Evolutionary conservation across 2,329 filamentous ascomycete genomes (phyloP).

Genomic region (Penicillium sp.): DNA sequence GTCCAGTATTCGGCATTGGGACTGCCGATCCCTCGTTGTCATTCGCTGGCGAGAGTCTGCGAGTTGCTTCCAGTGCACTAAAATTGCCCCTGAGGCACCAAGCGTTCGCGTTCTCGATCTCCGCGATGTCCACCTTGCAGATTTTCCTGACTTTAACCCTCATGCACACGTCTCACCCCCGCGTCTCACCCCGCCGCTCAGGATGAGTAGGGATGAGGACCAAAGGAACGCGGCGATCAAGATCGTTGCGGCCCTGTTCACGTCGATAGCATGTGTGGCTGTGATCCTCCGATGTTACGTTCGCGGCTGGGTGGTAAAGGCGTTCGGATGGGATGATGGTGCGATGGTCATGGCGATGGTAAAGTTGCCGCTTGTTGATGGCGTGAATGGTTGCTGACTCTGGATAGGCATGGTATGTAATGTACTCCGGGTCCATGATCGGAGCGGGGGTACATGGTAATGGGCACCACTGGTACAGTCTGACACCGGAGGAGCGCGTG

Average conservation of each 20-base stretch:
- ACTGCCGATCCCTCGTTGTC: neutral
- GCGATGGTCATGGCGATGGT: constrained; percentile 32
- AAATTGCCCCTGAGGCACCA: neutral
- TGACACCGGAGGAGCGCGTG: constrained; percentile 17
- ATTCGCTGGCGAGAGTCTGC: neutral
- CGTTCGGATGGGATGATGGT: constrained; percentile 35
- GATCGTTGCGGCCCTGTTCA: constrained; percentile 28
- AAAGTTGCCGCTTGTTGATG: neutral
- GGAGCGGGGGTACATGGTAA: constrained; percentile 31
- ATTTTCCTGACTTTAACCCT: neutral
- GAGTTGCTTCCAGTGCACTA: neutral
- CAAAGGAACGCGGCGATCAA: constrained; percentile 25
- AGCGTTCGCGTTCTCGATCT: neutral
- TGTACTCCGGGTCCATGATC: constrained; percentile 33
- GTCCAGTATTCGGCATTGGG: too few species aligned
- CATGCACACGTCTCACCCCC: neutral
- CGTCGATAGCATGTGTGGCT: constrained; percentile 27
- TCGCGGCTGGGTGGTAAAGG: constrained; percentile 30
- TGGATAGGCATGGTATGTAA: constrained; percentile 23
- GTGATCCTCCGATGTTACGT: constrained; percentile 34
- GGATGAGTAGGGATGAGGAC: constrained; percentile 18
- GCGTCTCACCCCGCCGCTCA: neutral
- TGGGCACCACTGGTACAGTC: constrained; percentile 18
- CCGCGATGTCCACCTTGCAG: neutral
- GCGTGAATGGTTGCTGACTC: neutral